Percentiles rank a stretch among this genome's conserved stretches.
phyloP scores from a whole-genome alignment of 352 stramenopile genomes.

The Globisporangium uncinulatum region DNA sequence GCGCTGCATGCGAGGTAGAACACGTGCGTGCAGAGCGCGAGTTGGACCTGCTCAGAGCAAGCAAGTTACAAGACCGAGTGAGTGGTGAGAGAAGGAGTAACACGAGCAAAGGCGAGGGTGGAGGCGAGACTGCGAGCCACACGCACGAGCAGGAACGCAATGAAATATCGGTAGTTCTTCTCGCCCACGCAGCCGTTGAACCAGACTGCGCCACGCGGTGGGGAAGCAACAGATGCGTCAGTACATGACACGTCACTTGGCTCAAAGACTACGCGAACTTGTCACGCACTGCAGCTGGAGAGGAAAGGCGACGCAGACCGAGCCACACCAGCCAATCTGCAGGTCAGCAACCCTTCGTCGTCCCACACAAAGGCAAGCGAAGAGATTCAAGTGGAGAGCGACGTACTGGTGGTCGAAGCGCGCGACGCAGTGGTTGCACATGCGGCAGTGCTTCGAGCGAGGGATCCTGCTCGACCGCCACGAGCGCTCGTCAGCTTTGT shows the following conservation, averaged over 20 bases:
- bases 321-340: not conserved
- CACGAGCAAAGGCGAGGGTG: not conserved
- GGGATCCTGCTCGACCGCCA: constrained; percentile 36
- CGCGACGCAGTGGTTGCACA: constrained; percentile 85
- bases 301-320: not conserved
- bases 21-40: constrained; percentile 41
- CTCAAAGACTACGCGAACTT: not conserved
- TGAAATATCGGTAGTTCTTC: constrained; percentile 53
- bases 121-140: not conserved
- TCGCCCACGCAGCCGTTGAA: constrained; percentile 82
- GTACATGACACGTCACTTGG: not conserved
- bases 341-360: not conserved
- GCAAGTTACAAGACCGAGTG: too few species aligned
- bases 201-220: constrained; percentile 36
- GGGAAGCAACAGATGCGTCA: not conserved
- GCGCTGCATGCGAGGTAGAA: constrained; percentile 49
- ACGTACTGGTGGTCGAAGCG: constrained; percentile 89
- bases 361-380: not conserved
- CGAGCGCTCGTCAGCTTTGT: not conserved
- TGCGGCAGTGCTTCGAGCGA: constrained; percentile 85
- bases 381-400: not conserved
- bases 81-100: too few species aligned
- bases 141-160: constrained; percentile 45
- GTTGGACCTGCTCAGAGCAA: constrained; percentile 23
- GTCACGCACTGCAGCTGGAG: constrained; percentile 28